A percentile compares a stretch with the other conserved stretches of the same genome.
Evolutionary conservation across 2,329 filamentous ascomycete genomes (phyloP).

Genomic region (Fusarium palustre): DNA sequence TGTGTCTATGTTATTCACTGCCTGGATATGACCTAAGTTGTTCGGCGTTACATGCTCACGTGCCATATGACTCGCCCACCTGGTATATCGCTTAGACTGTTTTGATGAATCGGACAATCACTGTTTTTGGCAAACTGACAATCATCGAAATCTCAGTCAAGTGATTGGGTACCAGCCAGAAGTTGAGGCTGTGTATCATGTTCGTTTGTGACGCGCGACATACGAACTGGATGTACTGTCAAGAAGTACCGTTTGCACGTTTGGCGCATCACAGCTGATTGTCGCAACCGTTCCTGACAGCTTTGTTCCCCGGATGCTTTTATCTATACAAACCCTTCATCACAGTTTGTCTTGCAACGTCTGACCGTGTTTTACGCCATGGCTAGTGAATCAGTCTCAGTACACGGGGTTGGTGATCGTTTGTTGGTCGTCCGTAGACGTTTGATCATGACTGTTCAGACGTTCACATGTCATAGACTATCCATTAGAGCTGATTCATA

Average conservation of each 20-base stretch:
- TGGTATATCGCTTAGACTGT: constrained; percentile 1
- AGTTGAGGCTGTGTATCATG: constrained; percentile 7
- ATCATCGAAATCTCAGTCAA: constrained; percentile 12
- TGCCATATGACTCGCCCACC: not conserved
- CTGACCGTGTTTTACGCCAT: constrained; percentile 22
- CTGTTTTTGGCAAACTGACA: constrained; percentile 11
- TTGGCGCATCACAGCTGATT: constrained; percentile 22
- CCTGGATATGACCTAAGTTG: not conserved
- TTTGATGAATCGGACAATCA: constrained; percentile 23
- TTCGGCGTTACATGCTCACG: not conserved
- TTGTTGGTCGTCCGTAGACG: not conserved
- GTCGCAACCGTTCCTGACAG: constrained; percentile 9
- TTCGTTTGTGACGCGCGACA: constrained; percentile 27
- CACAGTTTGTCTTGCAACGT: not conserved
- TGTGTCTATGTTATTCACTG: not conserved
- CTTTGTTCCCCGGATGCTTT: not conserved
- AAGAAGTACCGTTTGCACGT: constrained; percentile 3
- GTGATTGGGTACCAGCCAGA: constrained; percentile 26
- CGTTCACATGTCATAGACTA: not conserved
- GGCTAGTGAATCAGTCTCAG: constrained; percentile 32
- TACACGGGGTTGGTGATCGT: not conserved
- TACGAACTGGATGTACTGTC: constrained; percentile 7
- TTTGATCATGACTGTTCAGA: constrained; percentile 15
- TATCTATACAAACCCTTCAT: constrained; percentile 11
- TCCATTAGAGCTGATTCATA: constrained; percentile 29